Base-by-base conservation (phyloP, 441 rosid genomes). In the Populus hybrid region DNA sequence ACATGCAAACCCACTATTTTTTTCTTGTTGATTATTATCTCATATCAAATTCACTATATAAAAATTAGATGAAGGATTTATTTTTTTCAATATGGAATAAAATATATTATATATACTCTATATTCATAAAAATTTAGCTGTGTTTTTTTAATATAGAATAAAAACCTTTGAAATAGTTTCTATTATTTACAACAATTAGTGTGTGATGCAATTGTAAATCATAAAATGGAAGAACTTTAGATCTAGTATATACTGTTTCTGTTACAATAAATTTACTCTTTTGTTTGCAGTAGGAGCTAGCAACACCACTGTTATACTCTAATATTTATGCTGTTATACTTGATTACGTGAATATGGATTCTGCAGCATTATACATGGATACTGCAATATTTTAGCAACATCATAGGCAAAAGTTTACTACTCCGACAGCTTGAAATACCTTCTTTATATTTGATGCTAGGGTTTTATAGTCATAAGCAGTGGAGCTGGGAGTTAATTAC, bases 1-100 rank as follows among this genome's bases (percentile, higher is more conserved):
- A 6, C 36, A 6, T 34, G 8, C 0, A 34, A 34, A 1, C 0
- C 7, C 8, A 34, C 0, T 34, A 34, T 34, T 0, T 1, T 6
- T 1, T 34, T 6, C 34, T 32, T 5, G 1, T 32, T 32, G 6
- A 32, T 32, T 34, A 34, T 34, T 34, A 34, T 34, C 8, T 34
- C 8, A 34, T 34, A 6, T 34, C 36, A 34, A 34, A 34, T 34
- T 34, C 6, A 34, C 0, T 34, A 34, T 34, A 34, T 34, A 34
- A 34, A 32, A 34, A 6, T 7, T 34, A 6, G 1, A 34, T 34
- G 8, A 34, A 34, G 8, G 0, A 6, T 1, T 34, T 6, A 34
- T 0, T 6, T 34, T 34, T 34, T 34, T 34, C 8, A 34, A 34
- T 6, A 1, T 6, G 1, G 0, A 1, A 34, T 34, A 34, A 1